Conservation (phyloP, 768 basidiomycete species). For the Naematelia encephala region DNA sequence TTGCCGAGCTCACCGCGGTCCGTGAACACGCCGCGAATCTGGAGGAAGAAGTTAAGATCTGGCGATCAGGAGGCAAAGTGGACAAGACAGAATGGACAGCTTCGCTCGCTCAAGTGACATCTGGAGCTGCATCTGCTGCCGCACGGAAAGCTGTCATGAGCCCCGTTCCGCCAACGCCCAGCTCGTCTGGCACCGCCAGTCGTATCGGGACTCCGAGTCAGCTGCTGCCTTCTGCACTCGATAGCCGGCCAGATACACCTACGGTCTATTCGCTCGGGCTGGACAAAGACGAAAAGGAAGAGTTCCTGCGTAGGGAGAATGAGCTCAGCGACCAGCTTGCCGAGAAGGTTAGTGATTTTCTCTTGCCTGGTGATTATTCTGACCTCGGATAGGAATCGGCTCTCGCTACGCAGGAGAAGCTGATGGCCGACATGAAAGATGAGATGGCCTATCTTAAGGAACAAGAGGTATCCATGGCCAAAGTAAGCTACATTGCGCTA, state of each 20-base stretch:
- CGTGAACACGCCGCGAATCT: conserved; percentile 77
- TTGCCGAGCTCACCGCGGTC: conserved; percentile 75
- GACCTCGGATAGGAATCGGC: conserved; percentile 61
- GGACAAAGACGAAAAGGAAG: conserved; percentile 95
- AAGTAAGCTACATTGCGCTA: no score
- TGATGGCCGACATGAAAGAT: conserved; percentile 80
- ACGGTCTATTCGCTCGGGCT: conserved; percentile 63
- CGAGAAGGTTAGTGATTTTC: conserved; percentile 58
- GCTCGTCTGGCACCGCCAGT: conserved; percentile 67
- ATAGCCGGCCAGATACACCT: conserved; percentile 88
- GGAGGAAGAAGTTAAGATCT: conserved; percentile 83
- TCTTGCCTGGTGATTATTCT: neutral
- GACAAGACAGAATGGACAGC: conserved; percentile 75
- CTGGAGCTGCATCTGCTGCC: conserved; percentile 25
- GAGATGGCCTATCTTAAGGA: conserved; percentile 88
- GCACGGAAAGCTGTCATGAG: conserved; percentile 58
- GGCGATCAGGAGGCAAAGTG: conserved; percentile 82
- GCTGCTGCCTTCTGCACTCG: conserved; percentile 69
- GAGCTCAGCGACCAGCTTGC: conserved; percentile 89
- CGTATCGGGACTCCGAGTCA: conserved; percentile 53
- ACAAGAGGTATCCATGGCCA: conserved; percentile 73
- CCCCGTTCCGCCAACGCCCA: conserved; percentile 61
- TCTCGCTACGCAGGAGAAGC: conserved; percentile 73
- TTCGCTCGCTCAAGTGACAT: conserved; percentile 10
- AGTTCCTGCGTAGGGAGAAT: conserved; percentile 93